Percentiles rank a stretch among this genome's conserved stretches.
Conservation (phyloP, 2,329 filamentous ascomycete genomes). For the Exophiala viscosa region DNA sequence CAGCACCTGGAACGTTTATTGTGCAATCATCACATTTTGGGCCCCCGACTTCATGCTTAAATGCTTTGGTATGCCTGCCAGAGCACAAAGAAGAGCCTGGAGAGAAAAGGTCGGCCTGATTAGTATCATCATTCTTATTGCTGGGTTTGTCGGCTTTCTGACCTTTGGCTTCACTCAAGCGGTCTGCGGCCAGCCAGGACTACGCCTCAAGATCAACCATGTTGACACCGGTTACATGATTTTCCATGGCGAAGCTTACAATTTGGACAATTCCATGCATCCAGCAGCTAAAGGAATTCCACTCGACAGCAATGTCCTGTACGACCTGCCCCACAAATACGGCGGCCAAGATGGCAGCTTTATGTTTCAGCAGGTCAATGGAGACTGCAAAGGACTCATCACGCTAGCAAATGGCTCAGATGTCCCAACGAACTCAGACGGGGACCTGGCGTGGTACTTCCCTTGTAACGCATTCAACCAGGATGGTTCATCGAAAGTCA, state of each 20-base stretch:
- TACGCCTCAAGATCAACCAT: slow-evolving; percentile 76
- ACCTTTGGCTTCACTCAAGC: slow-evolving; percentile 93
- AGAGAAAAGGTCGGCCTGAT: slow-evolving; percentile 96
- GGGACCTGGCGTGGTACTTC: slow-evolving; percentile 92
- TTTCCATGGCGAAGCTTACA: slow-evolving; percentile 87
- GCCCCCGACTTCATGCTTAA: slow-evolving; percentile 77
- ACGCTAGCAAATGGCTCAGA: slow-evolving; percentile 66
- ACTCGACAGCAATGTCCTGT: slow-evolving; percentile 72
- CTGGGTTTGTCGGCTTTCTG: slow-evolving; percentile 84
- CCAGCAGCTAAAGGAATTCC: slow-evolving; percentile 77
- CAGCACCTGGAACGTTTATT: slow-evolving; percentile 93
- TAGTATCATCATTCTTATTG: slow-evolving; percentile 86
- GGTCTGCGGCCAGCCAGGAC: slow-evolving; percentile 71
- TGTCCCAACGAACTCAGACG: slow-evolving; percentile 69
- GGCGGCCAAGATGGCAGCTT: slow-evolving; percentile 93
- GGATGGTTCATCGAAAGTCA: slow-evolving; percentile 78
- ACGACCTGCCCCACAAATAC: slow-evolving; percentile 75
- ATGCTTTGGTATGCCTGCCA: slow-evolving; percentile 80
- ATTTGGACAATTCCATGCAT: slow-evolving; percentile 72
- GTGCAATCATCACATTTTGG: slow-evolving; percentile 91
- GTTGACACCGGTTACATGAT: slow-evolving; percentile 86
- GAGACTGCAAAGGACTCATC: slow-evolving; percentile 89
- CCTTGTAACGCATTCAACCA: slow-evolving; percentile 89
- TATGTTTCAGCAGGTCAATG: slow-evolving; percentile 97
- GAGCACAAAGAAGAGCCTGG: slow-evolving; percentile 88